phyloP scores from a whole-genome alignment of 148 eudicot species.

The Tetragonia tetragonoides region DNA sequence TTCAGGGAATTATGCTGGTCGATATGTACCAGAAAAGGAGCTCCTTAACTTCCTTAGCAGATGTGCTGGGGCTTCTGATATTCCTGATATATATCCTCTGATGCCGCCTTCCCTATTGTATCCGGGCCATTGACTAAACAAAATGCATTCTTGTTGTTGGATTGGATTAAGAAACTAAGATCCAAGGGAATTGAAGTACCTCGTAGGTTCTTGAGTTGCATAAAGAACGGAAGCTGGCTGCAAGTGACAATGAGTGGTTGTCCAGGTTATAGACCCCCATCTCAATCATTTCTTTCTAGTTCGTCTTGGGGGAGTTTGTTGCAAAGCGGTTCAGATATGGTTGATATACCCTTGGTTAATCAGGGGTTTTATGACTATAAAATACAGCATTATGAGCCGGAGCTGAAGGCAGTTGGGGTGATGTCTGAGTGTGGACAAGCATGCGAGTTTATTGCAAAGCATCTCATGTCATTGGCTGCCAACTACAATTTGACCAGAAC shows the following conservation, averaged over 20 bases:
- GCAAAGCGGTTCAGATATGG: constrained; percentile 43
- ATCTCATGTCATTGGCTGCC: constrained; percentile 44
- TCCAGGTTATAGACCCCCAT: constrained; percentile 43
- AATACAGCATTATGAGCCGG: constrained; percentile 40
- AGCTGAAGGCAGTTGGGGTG: constrained; percentile 54
- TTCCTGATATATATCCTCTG: constrained; percentile 53
- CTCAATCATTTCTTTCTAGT: constrained; percentile 45
- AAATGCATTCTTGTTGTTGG: constrained; percentile 50
- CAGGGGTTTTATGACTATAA: constrained; percentile 36
- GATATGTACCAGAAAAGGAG: constrained; percentile 20
- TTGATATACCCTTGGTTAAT: constrained; percentile 61
- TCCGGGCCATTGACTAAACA: constrained; percentile 41
- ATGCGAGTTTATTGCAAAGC: constrained; percentile 48
- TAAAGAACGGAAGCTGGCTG: constrained; percentile 53
- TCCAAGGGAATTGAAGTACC: constrained; percentile 33
- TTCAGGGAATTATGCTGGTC: constrained; percentile 35
- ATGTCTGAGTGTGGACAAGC: constrained; percentile 46
- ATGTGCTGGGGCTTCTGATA: constrained; percentile 44
- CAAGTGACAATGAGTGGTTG: constrained; percentile 43
- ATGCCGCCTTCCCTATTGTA: constrained; percentile 40
- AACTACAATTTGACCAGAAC: constrained; percentile 33
- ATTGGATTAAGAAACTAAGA: constrained; percentile 46
- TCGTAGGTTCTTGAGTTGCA: constrained; percentile 34
- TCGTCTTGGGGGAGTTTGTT: constrained; percentile 45
- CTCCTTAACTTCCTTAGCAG: constrained; percentile 36